These are phyloP conservation scores for Lagenidium giganteum DNA, from an alignment of 352 stramenopile genomes.

Conservation along the genomic window DNA sequence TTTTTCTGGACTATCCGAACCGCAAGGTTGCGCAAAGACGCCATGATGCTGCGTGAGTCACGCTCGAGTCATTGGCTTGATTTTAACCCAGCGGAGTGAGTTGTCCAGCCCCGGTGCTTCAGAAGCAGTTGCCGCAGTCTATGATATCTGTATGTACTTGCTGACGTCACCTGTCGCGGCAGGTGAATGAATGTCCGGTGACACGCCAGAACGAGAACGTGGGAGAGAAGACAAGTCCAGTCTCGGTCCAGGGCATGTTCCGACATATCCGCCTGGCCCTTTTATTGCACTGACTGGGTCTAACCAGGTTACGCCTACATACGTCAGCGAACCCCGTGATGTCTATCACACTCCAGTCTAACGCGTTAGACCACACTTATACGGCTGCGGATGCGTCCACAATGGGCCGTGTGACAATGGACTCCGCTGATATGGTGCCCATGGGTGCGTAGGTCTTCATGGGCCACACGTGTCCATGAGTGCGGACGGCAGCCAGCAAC, in stretches of 20 bases:
- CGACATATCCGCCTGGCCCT: not conserved
- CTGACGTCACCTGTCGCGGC: too few species aligned
- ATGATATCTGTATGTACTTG: not conserved
- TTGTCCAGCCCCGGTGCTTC: not conserved
- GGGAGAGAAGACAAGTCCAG: too few species aligned
- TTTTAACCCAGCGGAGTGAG: too few species aligned
- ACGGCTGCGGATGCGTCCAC: not conserved
- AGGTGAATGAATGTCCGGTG: too few species aligned
- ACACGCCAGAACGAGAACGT: too few species aligned
- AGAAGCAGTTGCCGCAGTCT: not conserved
- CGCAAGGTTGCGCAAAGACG: too few species aligned
- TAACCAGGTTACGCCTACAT: not conserved
- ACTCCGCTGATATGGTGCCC: constrained; percentile 7
- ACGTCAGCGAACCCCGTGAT: not conserved
- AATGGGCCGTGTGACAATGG: not conserved
- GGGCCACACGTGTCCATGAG: constrained; percentile 38
- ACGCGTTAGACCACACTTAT: not conserved
- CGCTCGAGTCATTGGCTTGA: constrained; percentile 3
- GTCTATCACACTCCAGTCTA: not conserved
- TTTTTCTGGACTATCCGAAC: too few species aligned
- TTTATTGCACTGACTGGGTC: not conserved
- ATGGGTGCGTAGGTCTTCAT: constrained; percentile 30
- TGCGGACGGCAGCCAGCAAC: constrained; percentile 38
- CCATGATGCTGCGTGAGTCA: constrained; percentile 18
- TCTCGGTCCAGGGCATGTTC: too few species aligned